A percentile compares a stretch with the other conserved stretches of the same genome.
Conservation (phyloP, 306 rosid species). For the Alnus glutinosa region DNA sequence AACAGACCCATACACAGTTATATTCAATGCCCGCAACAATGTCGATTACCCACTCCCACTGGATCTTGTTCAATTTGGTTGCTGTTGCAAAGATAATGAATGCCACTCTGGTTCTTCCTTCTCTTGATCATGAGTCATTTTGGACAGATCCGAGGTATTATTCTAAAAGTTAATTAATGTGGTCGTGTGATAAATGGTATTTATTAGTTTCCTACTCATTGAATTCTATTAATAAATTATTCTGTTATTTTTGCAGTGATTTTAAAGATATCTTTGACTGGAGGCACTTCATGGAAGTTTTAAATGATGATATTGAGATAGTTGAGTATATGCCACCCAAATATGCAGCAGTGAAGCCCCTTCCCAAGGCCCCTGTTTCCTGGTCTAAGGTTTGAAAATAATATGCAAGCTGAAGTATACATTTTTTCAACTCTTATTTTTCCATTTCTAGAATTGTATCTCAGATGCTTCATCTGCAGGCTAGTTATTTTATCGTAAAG, state of each 20-base stretch:
- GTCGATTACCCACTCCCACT: no score
- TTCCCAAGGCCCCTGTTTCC: slow-evolving; percentile 85
- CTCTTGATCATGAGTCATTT: slow-evolving; percentile 88
- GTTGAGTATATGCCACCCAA: slow-evolving; percentile 72
- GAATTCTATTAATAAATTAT: slow-evolving; percentile 26
- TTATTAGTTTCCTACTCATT: slow-evolving; percentile 4
- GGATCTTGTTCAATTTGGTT: slow-evolving; percentile 44
- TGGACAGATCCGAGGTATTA: slow-evolving; percentile 98
- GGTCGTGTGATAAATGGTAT: not conserved
- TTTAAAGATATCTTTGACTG: slow-evolving; percentile 97
- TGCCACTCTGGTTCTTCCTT: slow-evolving; percentile 94
- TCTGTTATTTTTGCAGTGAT: slow-evolving; percentile 59
- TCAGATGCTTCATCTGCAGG: slow-evolving; percentile 60
- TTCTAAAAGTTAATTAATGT: not conserved
- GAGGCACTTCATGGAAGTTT: slow-evolving; percentile 78
- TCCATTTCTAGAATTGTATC: slow-evolving; percentile 18
- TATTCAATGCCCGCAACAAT: no score
- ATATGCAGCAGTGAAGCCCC: slow-evolving; percentile 54
- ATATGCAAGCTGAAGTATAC: not conserved
- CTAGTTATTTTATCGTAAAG: slow-evolving; percentile 51
- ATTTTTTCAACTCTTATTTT: not conserved
- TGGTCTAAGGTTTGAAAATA: slow-evolving; percentile 84
- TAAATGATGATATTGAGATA: slow-evolving; percentile 72
- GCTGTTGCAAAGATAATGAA: slow-evolving; percentile 96
- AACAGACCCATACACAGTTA: no score